Evolutionary conservation across 257 asterid genomes (phyloP).

Genomic region (Verbascum thapsus): DNA sequence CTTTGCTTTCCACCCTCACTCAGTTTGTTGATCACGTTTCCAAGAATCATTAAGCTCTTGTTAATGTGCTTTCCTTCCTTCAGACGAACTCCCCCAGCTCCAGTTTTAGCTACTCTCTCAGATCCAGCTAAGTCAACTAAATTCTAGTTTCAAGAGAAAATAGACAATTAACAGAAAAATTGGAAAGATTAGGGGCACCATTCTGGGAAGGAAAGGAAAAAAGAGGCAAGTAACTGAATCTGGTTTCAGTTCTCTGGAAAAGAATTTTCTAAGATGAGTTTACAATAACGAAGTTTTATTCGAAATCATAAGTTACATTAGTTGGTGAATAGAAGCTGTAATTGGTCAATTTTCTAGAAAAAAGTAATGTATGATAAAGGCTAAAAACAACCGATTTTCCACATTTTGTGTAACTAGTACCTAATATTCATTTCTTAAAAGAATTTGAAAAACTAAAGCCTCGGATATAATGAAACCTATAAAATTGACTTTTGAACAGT

Average conservation of each 20-base stretch:
- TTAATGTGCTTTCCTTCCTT: slow-evolving; percentile 98
- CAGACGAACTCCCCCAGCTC: slow-evolving; percentile 97
- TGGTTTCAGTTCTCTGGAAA: background rate
- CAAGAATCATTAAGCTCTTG: slow-evolving; percentile 98
- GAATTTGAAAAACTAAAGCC: background rate
- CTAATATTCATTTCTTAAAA: background rate
- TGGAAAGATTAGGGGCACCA: slow-evolving; percentile 4
- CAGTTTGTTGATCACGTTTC: slow-evolving; percentile 92
- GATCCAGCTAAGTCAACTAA: slow-evolving; percentile 98
- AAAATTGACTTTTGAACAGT: slow-evolving; percentile 7
- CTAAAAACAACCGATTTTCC: background rate
- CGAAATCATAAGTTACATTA: background rate
- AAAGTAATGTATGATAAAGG: slow-evolving; percentile 1
- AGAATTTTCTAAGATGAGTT: background rate
- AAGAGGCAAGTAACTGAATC: background rate
- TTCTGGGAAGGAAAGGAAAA: slow-evolving; percentile 17
- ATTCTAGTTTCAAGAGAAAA: slow-evolving; percentile 58
- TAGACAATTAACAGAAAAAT: slow-evolving; percentile 23
- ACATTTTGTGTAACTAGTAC: background rate
- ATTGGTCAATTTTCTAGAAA: background rate
- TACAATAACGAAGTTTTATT: background rate
- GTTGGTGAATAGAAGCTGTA: slow-evolving; percentile 8
- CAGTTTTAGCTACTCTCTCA: slow-evolving; percentile 94
- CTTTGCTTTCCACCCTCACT: slow-evolving; percentile 97
- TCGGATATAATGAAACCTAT: slow-evolving; percentile 14